Conservation (phyloP, 2,329 filamentous ascomycete species). For the Cytospora paraplurivora region DNA sequence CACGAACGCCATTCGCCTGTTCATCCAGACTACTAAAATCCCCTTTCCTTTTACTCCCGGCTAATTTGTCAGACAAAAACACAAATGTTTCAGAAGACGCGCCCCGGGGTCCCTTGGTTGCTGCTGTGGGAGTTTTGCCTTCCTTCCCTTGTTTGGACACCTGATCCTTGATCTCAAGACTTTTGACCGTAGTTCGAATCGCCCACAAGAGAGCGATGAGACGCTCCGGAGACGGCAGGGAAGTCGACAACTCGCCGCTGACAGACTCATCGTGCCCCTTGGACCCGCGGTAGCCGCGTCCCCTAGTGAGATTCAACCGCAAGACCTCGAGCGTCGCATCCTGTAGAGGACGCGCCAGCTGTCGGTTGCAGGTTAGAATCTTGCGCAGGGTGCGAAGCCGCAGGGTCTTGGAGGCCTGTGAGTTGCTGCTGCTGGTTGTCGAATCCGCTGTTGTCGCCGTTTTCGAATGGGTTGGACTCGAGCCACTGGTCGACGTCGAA, state of each 20-base stretch:
- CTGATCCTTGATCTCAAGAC: conserved; percentile 34
- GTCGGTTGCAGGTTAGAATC: conserved; percentile 73
- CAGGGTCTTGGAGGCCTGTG: conserved; percentile 51
- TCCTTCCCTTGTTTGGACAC: conserved; percentile 7
- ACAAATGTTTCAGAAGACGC: conserved; percentile 12
- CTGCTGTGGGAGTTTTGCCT: not conserved
- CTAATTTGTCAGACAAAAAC: conserved; percentile 22
- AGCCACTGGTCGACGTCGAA: conserved; percentile 57
- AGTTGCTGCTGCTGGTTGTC: conserved; percentile 51
- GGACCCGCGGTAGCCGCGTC: conserved; percentile 17
- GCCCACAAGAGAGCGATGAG: conserved; percentile 52
- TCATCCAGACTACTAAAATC: conserved; percentile 3
- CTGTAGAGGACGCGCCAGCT: conserved; percentile 71
- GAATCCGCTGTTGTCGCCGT: conserved; percentile 51
- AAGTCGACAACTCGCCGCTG: conserved; percentile 14
- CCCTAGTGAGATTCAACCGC: conserved; percentile 53
- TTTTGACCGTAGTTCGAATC: conserved; percentile 46
- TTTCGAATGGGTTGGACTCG: conserved; percentile 45
- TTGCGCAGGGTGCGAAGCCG: conserved; percentile 63
- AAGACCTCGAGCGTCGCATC: conserved; percentile 75
- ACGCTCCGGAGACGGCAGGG: conserved; percentile 40
- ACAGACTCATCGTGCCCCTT: conserved; percentile 18
- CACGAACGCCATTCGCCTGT: conserved; percentile 12
- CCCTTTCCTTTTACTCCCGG: conserved; percentile 25
- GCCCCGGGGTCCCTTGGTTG: conserved; percentile 17